Evolutionary conservation across 352 stramenopile genomes (phyloP).

Genomic region (Pythium vanterpoolii): DNA sequence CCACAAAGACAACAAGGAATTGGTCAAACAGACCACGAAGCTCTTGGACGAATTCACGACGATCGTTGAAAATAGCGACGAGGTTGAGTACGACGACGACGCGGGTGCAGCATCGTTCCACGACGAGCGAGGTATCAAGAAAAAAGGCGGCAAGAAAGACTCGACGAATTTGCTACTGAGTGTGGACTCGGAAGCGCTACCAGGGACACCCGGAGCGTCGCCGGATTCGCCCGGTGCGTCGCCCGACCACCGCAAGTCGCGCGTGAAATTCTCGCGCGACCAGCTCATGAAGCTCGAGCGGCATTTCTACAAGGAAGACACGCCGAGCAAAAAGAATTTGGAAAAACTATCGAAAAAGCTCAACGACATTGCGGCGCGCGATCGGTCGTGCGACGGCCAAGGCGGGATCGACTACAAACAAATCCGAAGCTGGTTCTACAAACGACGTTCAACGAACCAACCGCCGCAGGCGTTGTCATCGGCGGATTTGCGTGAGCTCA

Average conservation of each 20-base stretch:
- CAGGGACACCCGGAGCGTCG: slow-evolving; percentile 48
- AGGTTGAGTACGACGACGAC: slow-evolving; percentile 16
- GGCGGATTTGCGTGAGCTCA: slow-evolving; percentile 43
- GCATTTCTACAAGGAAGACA: slow-evolving; percentile 82
- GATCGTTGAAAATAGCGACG: slow-evolving; percentile 56
- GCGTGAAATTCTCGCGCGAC: slow-evolving; percentile 75
- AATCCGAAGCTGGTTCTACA: slow-evolving; percentile 88
- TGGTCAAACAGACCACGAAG: slow-evolving; percentile 78
- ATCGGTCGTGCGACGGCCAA: slow-evolving; percentile 54
- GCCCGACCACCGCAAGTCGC: slow-evolving; percentile 54
- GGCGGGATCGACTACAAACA: slow-evolving; percentile 84
- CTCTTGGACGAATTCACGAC: slow-evolving; percentile 75
- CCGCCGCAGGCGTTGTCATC: slow-evolving; percentile 62
- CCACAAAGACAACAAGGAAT: slow-evolving; percentile 85
- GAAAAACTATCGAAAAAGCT: slow-evolving; percentile 74
- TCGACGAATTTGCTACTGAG: slow-evolving; percentile 38
- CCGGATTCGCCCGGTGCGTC: slow-evolving; percentile 69
- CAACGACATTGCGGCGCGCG: slow-evolving; percentile 58
- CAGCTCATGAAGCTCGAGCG: slow-evolving; percentile 80
- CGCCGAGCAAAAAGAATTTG: slow-evolving; percentile 72
- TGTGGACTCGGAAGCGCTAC: slow-evolving; percentile 56
- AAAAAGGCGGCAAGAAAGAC: slow-evolving; percentile 61
- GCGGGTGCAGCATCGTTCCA: neutral
- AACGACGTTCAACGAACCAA: slow-evolving; percentile 73
- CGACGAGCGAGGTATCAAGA: slow-evolving; percentile 40